Conservation (phyloP, 805 yeast species). For the Yamadazyma tumulicola region DNA sequence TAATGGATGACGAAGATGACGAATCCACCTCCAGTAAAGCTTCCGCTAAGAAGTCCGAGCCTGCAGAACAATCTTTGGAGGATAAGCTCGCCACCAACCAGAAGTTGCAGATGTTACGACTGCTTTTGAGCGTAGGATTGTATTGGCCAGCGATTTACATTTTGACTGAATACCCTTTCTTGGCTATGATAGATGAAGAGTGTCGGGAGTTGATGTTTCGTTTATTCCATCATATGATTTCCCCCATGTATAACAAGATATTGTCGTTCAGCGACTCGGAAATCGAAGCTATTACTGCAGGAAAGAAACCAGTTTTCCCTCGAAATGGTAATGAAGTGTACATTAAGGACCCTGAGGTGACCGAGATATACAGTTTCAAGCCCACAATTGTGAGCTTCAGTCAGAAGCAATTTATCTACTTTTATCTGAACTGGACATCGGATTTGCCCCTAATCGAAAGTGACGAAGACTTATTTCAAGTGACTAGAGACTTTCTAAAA, state of each 20-base stretch:
- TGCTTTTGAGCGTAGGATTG: slow-evolving; percentile 56
- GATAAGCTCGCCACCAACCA: slow-evolving; percentile 10
- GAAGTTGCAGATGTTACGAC: slow-evolving; percentile 43
- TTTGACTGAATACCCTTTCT: slow-evolving; percentile 57
- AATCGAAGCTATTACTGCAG: slow-evolving; percentile 18
- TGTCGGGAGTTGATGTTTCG: slow-evolving; percentile 47
- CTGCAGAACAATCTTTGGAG: slow-evolving; percentile 1
- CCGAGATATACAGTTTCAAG: slow-evolving; percentile 26
- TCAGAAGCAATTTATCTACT: slow-evolving; percentile 31
- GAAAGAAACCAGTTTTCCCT: slow-evolving; percentile 20
- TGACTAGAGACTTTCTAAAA: slow-evolving; percentile 47
- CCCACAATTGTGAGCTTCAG: slow-evolving; percentile 23
- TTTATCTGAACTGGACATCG: slow-evolving; percentile 48
- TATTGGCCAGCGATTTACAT: slow-evolving; percentile 60
- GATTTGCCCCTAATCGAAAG: slow-evolving; percentile 35
- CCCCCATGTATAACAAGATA: slow-evolving; percentile 41
- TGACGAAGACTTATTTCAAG: slow-evolving; percentile 43
- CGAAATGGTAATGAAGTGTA: slow-evolving; percentile 23
- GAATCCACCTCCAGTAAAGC: background rate
- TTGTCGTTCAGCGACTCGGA: slow-evolving; percentile 17
- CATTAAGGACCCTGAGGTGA: slow-evolving; percentile 21
- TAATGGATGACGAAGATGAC: slow-evolving; percentile 64
- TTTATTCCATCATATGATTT: slow-evolving; percentile 45
- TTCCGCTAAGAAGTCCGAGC: background rate
- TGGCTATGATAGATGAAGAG: slow-evolving; percentile 52